phyloP scores from a whole-genome alignment of 306 rosid species.

The Begonia loranthoides region DNA sequence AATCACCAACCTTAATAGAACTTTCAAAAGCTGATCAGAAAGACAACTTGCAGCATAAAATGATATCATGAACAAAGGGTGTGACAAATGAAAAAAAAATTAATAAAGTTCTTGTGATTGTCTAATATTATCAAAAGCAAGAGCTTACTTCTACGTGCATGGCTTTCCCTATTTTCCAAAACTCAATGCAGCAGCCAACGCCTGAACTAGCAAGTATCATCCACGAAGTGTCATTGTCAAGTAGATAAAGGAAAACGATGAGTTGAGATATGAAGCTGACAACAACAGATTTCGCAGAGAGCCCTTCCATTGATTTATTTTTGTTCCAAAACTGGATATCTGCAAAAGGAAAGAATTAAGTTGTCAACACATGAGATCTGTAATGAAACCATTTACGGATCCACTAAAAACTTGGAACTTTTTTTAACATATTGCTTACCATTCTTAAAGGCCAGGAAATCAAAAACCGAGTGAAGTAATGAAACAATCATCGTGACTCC shows the following conservation, averaged over 20 bases:
- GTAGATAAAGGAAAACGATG: constrained; percentile 80
- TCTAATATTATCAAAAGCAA: neutral
- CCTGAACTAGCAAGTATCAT: constrained; percentile 99
- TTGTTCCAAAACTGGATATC: constrained; percentile 99
- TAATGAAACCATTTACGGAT: neutral
- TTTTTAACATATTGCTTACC: constrained; percentile 29
- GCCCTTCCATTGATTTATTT: constrained; percentile 99
- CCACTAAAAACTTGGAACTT: constrained; percentile 1
- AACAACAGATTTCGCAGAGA: constrained; percentile 92
- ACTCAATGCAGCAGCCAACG: constrained; percentile 78
- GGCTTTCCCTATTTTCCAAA: constrained; percentile 99
- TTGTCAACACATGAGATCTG: neutral
- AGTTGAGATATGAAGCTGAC: constrained; percentile 88
- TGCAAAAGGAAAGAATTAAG: constrained; percentile 16
- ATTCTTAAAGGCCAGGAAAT: constrained; percentile 94
- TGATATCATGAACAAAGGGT: too few species aligned
- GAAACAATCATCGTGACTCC: constrained; percentile 86
- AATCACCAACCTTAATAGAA: too few species aligned
- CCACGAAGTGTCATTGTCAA: constrained; percentile 97
- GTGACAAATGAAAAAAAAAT: too few species aligned
- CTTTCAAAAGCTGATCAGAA: too few species aligned
- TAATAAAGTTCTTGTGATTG: too few species aligned
- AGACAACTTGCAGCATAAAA: too few species aligned
- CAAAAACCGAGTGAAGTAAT: constrained; percentile 85
- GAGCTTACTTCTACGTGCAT: constrained; percentile 88